Percentiles rank a stretch among this genome's conserved stretches.
Evolutionary conservation across 805 yeast genomes (phyloP).

Genomic region (Cyberlindnera sargentensis): DNA sequence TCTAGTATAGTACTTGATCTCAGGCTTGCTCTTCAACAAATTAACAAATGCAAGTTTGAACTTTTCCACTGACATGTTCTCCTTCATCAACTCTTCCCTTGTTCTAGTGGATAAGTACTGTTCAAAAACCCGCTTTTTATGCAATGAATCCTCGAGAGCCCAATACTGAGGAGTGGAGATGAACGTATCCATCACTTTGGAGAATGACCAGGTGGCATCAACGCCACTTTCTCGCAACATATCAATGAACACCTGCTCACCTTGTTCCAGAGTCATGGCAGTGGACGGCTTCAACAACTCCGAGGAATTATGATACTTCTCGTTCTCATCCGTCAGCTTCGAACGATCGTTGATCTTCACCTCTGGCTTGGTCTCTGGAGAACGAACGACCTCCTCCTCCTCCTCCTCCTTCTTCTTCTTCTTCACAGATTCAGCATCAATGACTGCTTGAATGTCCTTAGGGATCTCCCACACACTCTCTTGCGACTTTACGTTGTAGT

Average conservation of each 20-base stretch:
- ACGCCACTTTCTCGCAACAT: slow-evolving; percentile 52
- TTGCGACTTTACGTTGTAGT: slow-evolving; percentile 55
- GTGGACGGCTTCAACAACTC: slow-evolving; percentile 18
- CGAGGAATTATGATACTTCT: slow-evolving; percentile 20
- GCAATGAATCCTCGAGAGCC: slow-evolving; percentile 53
- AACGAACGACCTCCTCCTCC: slow-evolving; percentile 23
- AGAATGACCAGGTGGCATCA: slow-evolving; percentile 73
- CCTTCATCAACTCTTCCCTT: slow-evolving; percentile 44
- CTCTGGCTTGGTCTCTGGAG: not conserved
- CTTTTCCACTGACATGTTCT: slow-evolving; percentile 44
- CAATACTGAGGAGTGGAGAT: slow-evolving; percentile 60
- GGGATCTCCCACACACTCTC: slow-evolving; percentile 85
- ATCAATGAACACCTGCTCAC: slow-evolving; percentile 38
- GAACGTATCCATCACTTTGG: slow-evolving; percentile 50
- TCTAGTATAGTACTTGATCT: slow-evolving; percentile 49
- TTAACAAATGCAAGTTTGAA: slow-evolving; percentile 48
- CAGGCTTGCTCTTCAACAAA: slow-evolving; percentile 35
- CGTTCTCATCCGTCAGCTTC: slow-evolving; percentile 9
- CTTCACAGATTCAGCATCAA: slow-evolving; percentile 4
- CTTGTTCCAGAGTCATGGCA: slow-evolving; percentile 23
- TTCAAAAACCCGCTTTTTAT: slow-evolving; percentile 57
- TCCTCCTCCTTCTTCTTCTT: slow-evolving; percentile 34
- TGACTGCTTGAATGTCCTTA: slow-evolving; percentile 30
- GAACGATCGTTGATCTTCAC: not conserved
- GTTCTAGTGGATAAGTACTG: slow-evolving; percentile 48